phyloP scores from a whole-genome alignment of 129 eudicot species.

The Helianthus annuus region HanXRQr2.0-SUNRISE NC_035435.2:130078756-130079255 shows the following conservation, averaged over 20 bases:
- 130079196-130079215: slow-evolving; percentile 87
- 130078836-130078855: slow-evolving; percentile 66
- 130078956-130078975: slow-evolving; percentile 7
- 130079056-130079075: slow-evolving; percentile 82
- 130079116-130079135: slow-evolving; percentile 70
- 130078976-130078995: slow-evolving; percentile 5
- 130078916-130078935: slow-evolving; percentile 67
- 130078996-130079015: slow-evolving; percentile 22
- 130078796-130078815: neutral
- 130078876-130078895: slow-evolving; percentile 54
- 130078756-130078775: neutral
- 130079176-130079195: slow-evolving; percentile 55
- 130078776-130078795: neutral
- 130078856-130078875: slow-evolving; percentile 57
- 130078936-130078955: slow-evolving; percentile 42
- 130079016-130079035: slow-evolving; percentile 48
- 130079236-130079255: slow-evolving; percentile 61
- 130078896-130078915: slow-evolving; percentile 39
- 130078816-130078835: slow-evolving; percentile 58
- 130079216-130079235: slow-evolving; percentile 83
- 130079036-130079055: slow-evolving; percentile 62
- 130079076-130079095: slow-evolving; percentile 74
- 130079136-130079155: slow-evolving; percentile 83
- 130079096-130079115: slow-evolving; percentile 75
- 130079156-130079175: slow-evolving; percentile 42